Evolutionary conservation across 2,329 filamentous ascomycete genomes (phyloP).

Genomic region (Onygenales sp.): DNA sequence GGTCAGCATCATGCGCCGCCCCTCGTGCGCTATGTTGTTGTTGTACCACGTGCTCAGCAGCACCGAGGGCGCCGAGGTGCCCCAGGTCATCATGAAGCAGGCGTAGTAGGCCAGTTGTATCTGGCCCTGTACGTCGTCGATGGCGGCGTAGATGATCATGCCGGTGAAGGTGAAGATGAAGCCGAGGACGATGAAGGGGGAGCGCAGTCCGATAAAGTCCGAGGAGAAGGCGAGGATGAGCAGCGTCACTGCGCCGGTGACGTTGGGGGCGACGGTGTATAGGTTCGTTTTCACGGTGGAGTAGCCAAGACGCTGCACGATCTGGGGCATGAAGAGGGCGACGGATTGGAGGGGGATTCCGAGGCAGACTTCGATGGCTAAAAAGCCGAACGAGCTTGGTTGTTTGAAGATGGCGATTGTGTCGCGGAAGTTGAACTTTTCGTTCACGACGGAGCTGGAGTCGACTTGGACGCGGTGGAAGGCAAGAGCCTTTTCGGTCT

Average conservation of each 20-base stretch:
- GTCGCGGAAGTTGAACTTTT: conserved; percentile 44
- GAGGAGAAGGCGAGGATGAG: conserved; percentile 63
- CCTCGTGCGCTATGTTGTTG: conserved; percentile 73
- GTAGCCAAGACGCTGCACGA: conserved; percentile 45
- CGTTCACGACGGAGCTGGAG: conserved; percentile 55
- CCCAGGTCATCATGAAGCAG: conserved; percentile 76
- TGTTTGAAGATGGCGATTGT: conserved; percentile 46
- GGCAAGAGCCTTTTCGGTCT: conserved; percentile 58
- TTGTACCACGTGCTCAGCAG: conserved; percentile 65
- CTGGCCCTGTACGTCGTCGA: conserved; percentile 51
- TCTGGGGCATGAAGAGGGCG: conserved; percentile 49
- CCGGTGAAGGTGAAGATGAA: conserved; percentile 67
- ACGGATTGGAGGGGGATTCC: conserved; percentile 51
- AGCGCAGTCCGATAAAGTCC: conserved; percentile 56
- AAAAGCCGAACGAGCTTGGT: conserved; percentile 44
- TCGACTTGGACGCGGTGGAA: conserved; percentile 68
- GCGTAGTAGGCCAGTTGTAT: conserved; percentile 61
- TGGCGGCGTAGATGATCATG: conserved; percentile 68
- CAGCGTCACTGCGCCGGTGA: conserved; percentile 62
- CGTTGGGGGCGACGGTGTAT: conserved; percentile 73
- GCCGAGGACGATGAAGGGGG: conserved; percentile 64
- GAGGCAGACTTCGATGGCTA: conserved; percentile 49
- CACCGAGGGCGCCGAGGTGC: conserved; percentile 64
- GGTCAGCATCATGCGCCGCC: conserved; percentile 59
- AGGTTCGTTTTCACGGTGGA: conserved; percentile 60